Evolutionary conservation across 768 basidiomycete genomes (phyloP).

Genomic region (Chalciporus pseudorubinellus): DNA sequence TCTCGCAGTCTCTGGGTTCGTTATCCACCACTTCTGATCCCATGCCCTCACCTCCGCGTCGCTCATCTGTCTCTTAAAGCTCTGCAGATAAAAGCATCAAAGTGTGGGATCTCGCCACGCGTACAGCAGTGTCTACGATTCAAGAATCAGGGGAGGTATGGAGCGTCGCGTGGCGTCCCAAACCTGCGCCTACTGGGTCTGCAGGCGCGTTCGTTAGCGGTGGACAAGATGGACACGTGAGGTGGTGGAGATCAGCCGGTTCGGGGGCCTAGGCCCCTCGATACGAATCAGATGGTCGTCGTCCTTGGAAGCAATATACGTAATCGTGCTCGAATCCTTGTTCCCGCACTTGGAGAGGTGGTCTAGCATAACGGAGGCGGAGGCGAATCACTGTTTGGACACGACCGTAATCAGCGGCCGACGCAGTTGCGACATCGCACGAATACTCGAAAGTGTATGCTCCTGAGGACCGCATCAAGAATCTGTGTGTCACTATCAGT

Average conservation of each 20-base stretch:
- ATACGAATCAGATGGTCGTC: too few species aligned
- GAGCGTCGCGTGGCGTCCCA: constrained; percentile 79
- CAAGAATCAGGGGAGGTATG: constrained; percentile 82
- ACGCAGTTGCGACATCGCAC: too few species aligned
- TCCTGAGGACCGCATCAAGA: too few species aligned
- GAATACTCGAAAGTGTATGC: too few species aligned
- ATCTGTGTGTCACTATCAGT: too few species aligned
- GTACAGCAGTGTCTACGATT: constrained; percentile 71
- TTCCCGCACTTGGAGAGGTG: too few species aligned
- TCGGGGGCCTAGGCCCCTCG: constrained; percentile 32
- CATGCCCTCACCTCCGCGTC: background rate
- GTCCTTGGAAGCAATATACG: too few species aligned
- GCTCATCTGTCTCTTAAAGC: constrained; percentile 33
- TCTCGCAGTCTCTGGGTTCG: constrained; percentile 76
- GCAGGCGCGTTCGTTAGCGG: constrained; percentile 68
- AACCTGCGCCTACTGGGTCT: constrained; percentile 49
- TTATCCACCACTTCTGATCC: constrained; percentile 14
- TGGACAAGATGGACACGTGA: constrained; percentile 69
- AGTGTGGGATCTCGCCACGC: constrained; percentile 80
- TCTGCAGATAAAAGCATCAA: constrained; percentile 86
- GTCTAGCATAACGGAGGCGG: too few species aligned
- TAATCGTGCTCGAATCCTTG: too few species aligned
- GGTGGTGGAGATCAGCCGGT: constrained; percentile 79
- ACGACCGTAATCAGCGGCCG: too few species aligned
- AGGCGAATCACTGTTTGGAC: too few species aligned